Percentiles rank a stretch among this genome's conserved stretches.
Conservation (phyloP, 2,329 filamentous ascomycete genomes). For the Epichloe brachyelytri region DNA sequence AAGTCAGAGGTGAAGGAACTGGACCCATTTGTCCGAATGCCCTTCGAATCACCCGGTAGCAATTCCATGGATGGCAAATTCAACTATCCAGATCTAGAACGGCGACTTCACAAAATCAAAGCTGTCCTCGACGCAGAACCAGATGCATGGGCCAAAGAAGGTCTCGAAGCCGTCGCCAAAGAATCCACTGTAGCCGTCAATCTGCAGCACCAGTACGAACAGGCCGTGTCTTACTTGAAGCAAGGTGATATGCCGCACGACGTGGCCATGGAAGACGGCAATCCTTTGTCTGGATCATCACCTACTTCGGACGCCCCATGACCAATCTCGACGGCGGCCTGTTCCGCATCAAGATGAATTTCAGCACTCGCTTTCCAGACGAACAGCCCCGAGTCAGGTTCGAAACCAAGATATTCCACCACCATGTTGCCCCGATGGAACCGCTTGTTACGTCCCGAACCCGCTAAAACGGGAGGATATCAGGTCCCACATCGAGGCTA, state of each 20-base stretch:
- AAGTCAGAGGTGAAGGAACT: conserved; percentile 50
- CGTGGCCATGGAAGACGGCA: conserved; percentile 62
- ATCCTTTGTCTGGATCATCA: conserved; percentile 79
- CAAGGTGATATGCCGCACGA: conserved; percentile 59
- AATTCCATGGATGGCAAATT: conserved; percentile 85
- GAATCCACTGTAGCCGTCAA: conserved; percentile 70
- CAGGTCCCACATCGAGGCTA: conserved; percentile 68
- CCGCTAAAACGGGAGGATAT: conserved; percentile 56
- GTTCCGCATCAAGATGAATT: conserved; percentile 65
- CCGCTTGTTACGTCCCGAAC: conserved; percentile 67
- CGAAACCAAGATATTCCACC: conserved; percentile 74
- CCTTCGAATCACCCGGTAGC: conserved; percentile 56
- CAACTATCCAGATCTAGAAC: conserved; percentile 62
- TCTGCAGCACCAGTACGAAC: conserved; percentile 71
- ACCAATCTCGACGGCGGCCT: conserved; percentile 87
- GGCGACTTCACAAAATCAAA: conserved; percentile 56
- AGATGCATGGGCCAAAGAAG: conserved; percentile 56
- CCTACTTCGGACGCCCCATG: conserved; percentile 84
- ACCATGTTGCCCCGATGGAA: conserved; percentile 71
- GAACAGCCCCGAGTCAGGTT: conserved; percentile 78
- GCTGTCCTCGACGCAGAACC: conserved; percentile 60
- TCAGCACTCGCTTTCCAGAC: conserved; percentile 76
- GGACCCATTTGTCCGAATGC: conserved; percentile 62
- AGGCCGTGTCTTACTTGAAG: conserved; percentile 65
- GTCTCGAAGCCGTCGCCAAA: conserved; percentile 45